phyloP scores from a whole-genome alignment of 2,329 filamentous ascomycete genomes.

The Elsinoe batatas region DNA sequence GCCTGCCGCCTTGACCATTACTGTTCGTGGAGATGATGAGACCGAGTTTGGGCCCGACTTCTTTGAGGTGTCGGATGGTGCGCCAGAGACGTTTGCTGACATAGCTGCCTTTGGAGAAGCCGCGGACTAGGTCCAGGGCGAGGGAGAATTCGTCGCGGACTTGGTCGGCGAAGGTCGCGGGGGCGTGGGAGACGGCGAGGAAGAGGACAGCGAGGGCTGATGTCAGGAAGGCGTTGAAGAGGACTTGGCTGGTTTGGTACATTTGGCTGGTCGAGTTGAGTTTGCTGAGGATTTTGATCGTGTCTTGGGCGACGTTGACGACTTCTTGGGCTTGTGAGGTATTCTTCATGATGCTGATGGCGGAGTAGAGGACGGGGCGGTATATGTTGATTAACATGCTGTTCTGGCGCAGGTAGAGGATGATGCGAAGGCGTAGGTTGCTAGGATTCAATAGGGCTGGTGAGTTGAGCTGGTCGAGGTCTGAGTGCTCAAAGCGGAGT shows the following conservation, averaged over 20 bases:
- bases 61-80: slow-evolving; percentile 59
- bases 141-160: slow-evolving; percentile 72
- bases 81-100: slow-evolving; percentile 65
- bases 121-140: slow-evolving; percentile 63
- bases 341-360: slow-evolving; percentile 71
- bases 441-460: slow-evolving; percentile 37
- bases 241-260: slow-evolving; percentile 61
- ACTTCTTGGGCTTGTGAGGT: slow-evolving; percentile 61
- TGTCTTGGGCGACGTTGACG: slow-evolving; percentile 67
- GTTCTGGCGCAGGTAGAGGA: slow-evolving; percentile 78
- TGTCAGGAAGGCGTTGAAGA: slow-evolving; percentile 72
- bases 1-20: background rate
- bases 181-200: slow-evolving; percentile 65
- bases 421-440: slow-evolving; percentile 66
- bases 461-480: slow-evolving; percentile 36
- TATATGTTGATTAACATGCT: slow-evolving; percentile 87
- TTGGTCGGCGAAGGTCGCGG: slow-evolving; percentile 56
- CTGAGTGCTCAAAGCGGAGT: slow-evolving; percentile 51
- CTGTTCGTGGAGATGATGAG: slow-evolving; percentile 35
- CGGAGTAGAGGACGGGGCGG: slow-evolving; percentile 75
- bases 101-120: slow-evolving; percentile 60
- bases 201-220: slow-evolving; percentile 68
- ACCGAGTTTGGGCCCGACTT: slow-evolving; percentile 61
- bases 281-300: slow-evolving; percentile 59
- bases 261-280: slow-evolving; percentile 63